Base-by-base conservation (phyloP, 768 basidiomycete species). In the Termitomyces sp. region DNA sequence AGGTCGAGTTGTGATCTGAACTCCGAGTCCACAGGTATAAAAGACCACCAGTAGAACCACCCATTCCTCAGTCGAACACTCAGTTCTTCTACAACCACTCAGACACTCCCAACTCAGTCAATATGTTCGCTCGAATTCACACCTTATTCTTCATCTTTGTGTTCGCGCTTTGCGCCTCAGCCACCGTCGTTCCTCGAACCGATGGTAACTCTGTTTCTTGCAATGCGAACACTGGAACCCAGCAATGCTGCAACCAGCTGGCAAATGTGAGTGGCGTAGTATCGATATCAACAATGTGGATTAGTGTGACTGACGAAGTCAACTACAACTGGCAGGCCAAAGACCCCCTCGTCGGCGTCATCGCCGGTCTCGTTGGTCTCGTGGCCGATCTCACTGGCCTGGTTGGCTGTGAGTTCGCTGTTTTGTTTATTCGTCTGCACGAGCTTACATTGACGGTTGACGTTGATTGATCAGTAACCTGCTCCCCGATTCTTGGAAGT, bases 91-190 rank as follows among this genome's bases (percentile, higher is more conserved):
- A 52, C 42, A 50, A 18, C 27, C 40, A 32, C 32, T 7, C 22
- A 43, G 23, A n/a, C n/a, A n/a, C n/a, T n/a, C n/a, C n/a, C n/a
- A n/a, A n/a, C 22, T 51, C n/a, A n/a, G n/a, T 18, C 15, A 53
- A 49, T 23, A 59, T 59, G 58, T 41, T 59, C 33, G n/a, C 58
- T 56, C 58, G 54, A 35, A 42, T 47, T 49, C 36, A 50, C 35
- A 45, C 52, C 22, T 32, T 57, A 23, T 57, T 53, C 51, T 50
- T 55, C 27, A 40, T 56, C 57, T 49, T 51, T n/a, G 11, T 44
- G 49, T 43, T 61, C 33, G 57, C 54, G 16, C 39, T 61, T 47
- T 53, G 52, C 54, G 52, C 54, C 12, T 50, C 52, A 18, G 47
- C 53, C 3, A 48, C 54, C 16, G 48, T 25, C n/a, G 22, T 40